Evolutionary conservation across 345 rosid genomes (phyloP), one percentile per base, ranked within the genome.

Genomic region (Pistacia integerrima): DNA sequence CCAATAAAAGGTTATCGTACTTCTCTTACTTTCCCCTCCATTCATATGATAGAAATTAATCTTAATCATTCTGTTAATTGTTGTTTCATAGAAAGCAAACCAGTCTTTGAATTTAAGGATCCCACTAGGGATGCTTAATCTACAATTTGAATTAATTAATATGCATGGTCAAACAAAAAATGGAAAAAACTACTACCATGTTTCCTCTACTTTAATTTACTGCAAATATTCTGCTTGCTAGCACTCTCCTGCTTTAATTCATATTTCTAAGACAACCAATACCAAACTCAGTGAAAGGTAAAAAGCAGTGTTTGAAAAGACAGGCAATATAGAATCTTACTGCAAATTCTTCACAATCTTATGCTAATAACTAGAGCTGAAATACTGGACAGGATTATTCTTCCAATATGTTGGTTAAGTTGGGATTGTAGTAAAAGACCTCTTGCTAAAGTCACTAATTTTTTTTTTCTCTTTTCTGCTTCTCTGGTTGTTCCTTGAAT

Each of bases 1-100:
- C 67, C 66, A 72, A 64, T 18, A 78, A 83, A 75, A 85, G 88
- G 88, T 85, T 48, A 25, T 73, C 63, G 4, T 67, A 8, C 41
- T 44, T 46, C 72, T 75, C 74, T 55, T 67, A 30, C 49, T 33
- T 5, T 38, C 16, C 57, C 49, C 14, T 49, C 35, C 49, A 67
- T 73, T 20, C 41, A 49, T 20, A 35, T 36, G 59, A 28, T 13
- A 22, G 28, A 60, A 54, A 73, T n/a, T 25, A 38, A 52, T 64
- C 48, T 51, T 61, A 13, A 20, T 30, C n/a, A 20, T 59, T 80
- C 62, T 9, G 35, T 75, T 80, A 36, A 54, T 33, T 56, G 56
- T 9, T 44, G 22, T 57, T 60, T 61, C 38, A 59, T 36, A 33
- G 8, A 55, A 69, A 69, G 16, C 28, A 36, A 71, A 49, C 49